These are phyloP conservation scores for Vitis hybrid DNA, from an alignment of 177 flowering plant genomes.

Conservation along the genomic window DNA sequence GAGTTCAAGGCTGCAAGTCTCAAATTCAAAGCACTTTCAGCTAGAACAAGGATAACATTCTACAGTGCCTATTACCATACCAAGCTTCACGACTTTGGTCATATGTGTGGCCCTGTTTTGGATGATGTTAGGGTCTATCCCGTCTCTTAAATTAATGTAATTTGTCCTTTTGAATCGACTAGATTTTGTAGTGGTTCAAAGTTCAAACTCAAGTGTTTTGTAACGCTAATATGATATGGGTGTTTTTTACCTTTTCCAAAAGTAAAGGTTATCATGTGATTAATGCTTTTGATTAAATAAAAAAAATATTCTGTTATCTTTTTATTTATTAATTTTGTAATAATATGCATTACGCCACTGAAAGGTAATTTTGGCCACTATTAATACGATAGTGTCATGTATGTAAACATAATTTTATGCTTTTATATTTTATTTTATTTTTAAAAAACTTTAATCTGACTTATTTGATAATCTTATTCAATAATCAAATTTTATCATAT, in stretches of 20 bases:
- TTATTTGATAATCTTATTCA: not conserved
- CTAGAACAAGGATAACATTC: slow-evolving; percentile 29
- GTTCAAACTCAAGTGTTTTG: not conserved
- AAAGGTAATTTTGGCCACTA: not conserved
- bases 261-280: no score
- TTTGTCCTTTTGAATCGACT: no score
- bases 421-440: no score
- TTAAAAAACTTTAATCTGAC: not conserved
- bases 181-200: no score
- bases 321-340: not conserved
- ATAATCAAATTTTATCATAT: no score
- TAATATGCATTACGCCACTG: not conserved
- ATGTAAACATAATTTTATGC: not conserved
- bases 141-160: not conserved
- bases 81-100: slow-evolving; percentile 26
- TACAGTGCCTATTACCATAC: slow-evolving; percentile 30
- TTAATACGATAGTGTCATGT: not conserved
- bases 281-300: no score
- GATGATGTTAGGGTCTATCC: slow-evolving; percentile 29
- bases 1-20: slow-evolving; percentile 18
- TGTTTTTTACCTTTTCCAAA: not conserved
- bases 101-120: slow-evolving; percentile 34
- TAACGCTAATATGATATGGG: not conserved
- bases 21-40: slow-evolving; percentile 20
- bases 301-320: no score